phyloP scores from a whole-genome alignment of 176 grass and related monocot species.

The Phyllostachys edulis region DNA sequence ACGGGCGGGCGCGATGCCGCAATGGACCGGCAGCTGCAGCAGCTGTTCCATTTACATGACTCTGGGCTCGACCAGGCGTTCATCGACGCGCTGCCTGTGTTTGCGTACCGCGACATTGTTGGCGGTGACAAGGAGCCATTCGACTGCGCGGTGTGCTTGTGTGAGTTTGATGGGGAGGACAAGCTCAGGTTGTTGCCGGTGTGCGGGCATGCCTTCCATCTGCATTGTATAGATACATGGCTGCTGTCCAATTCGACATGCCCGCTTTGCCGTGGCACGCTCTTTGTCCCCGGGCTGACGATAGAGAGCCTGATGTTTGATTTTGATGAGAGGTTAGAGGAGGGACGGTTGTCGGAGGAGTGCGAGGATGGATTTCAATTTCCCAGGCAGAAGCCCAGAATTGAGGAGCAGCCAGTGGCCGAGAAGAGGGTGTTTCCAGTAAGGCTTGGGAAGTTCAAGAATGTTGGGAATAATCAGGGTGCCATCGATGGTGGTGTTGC shows the following conservation, averaged over 20 bases:
- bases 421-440: conserved; percentile 81
- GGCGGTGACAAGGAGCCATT: conserved; percentile 77
- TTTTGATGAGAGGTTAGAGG: conserved; percentile 55
- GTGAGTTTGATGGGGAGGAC: conserved; percentile 71
- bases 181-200: conserved; percentile 66
- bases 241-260: conserved; percentile 93
- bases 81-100: conserved; percentile 83
- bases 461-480: conserved; percentile 48
- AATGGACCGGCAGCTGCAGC: conserved; percentile 79
- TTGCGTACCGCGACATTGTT: conserved; percentile 74
- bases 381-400: conserved; percentile 11
- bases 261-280: conserved; percentile 74
- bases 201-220: conserved; percentile 85
- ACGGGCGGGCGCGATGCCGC: conserved; percentile 25
- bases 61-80: conserved; percentile 79
- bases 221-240: conserved; percentile 86
- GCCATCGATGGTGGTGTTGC: conserved; percentile 21
- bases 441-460: conserved; percentile 84
- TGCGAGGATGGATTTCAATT: conserved; percentile 33
- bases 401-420: conserved; percentile 18
- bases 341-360: conserved; percentile 29
- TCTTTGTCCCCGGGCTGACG: conserved; percentile 43
- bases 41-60: conserved; percentile 92
- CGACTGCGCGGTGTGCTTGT: conserved; percentile 83
- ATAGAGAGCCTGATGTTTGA: conserved; percentile 50